These are phyloP conservation scores for Aspergillus novofumigatus DNA, from an alignment of 2,329 filamentous ascomycete species.

Conservation along the genomic window DNA sequence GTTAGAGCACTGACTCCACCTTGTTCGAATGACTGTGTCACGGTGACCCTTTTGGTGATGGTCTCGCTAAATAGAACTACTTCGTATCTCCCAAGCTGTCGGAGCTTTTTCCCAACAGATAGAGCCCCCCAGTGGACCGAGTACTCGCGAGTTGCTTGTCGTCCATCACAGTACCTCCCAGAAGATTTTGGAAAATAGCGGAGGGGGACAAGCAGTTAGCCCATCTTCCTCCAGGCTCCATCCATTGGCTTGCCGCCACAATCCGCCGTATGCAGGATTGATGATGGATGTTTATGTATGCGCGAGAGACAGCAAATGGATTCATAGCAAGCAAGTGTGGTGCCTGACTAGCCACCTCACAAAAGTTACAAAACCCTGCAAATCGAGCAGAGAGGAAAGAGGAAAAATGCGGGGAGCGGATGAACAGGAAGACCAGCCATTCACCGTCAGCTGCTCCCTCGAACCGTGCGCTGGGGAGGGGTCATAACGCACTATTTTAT, in stretches of 20 bases:
- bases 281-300: neutral
- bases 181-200: neutral
- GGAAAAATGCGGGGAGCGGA: constrained; percentile 5
- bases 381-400: neutral
- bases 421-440: constrained; percentile 4
- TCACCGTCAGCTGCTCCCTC: constrained; percentile 3
- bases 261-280: neutral
- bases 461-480: constrained; percentile 10
- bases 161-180: neutral
- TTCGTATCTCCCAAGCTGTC: neutral
- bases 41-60: neutral
- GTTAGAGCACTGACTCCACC: neutral
- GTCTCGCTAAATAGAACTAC: neutral
- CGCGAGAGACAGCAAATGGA: neutral
- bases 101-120: neutral
- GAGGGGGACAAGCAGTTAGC: neutral
- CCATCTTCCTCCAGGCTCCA: neutral
- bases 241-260: neutral
- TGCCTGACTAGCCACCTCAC: constrained; percentile 5
- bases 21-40: neutral
- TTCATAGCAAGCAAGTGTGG: neutral
- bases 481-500: neutral
- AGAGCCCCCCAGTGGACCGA: neutral
- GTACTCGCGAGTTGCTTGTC: neutral
- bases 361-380: constrained; percentile 1